These are phyloP conservation scores for Pholiota molesta DNA, from an alignment of 768 basidiomycete species.

Conservation along the genomic window DNA sequence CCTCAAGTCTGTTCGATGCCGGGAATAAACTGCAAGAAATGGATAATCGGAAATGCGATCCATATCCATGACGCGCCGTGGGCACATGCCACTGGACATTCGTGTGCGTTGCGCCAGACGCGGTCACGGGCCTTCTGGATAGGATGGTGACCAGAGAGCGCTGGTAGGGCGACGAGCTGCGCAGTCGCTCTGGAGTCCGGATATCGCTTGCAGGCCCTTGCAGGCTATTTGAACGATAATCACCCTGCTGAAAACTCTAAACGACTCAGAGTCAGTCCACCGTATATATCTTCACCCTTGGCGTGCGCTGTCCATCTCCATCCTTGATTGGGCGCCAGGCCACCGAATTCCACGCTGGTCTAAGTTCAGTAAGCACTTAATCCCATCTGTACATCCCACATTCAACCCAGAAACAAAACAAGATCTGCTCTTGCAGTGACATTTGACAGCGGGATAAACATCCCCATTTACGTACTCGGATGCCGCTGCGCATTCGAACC, in stretches of 20 bases:
- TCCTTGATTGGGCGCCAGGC: not conserved
- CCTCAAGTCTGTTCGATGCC: conserved; percentile 1
- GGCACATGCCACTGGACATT: not conserved
- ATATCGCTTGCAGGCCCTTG: not conserved
- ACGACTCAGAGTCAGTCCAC: too few species aligned
- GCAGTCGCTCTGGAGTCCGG: not conserved
- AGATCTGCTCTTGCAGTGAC: conserved; percentile 4
- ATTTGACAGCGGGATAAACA: conserved; percentile 13
- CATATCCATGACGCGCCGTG: conserved; percentile 7
- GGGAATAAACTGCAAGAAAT: conserved; percentile 4
- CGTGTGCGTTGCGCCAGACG: not conserved
- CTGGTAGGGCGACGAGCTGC: not conserved
- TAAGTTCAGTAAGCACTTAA: not conserved
- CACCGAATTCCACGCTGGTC: conserved; percentile 1
- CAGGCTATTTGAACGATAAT: not conserved
- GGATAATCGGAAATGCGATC: conserved; percentile 1
- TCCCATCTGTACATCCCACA: not conserved
- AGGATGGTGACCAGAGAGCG: not conserved
- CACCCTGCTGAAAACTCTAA: not conserved
- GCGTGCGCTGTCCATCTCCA: not conserved
- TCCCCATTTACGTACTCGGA: conserved; percentile 10
- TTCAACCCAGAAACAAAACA: conserved; percentile 5
- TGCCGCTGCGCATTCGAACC: conserved; percentile 10
- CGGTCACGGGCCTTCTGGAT: not conserved
- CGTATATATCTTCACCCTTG: not conserved